Conservation (phyloP, 164 flowering plant species). For the Piper betle region DNA sequence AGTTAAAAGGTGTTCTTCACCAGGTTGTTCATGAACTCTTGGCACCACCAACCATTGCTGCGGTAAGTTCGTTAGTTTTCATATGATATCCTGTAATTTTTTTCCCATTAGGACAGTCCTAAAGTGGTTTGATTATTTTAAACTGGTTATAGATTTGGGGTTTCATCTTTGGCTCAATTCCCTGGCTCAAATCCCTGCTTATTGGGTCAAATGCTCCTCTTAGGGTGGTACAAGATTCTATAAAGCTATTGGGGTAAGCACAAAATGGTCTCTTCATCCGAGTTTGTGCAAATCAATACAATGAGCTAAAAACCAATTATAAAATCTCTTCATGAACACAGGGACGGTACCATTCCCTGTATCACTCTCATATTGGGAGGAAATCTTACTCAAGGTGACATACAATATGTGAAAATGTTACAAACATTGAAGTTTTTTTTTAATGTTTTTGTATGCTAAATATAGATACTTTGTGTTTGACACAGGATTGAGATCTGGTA, state of each 20-base stretch:
- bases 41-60: slow-evolving; percentile 80
- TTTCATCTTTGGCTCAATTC: slow-evolving; percentile 53
- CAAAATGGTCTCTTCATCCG: not conserved
- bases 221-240: slow-evolving; percentile 58
- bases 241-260: slow-evolving; percentile 69
- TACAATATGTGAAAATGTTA: not conserved
- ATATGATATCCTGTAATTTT: too few species aligned
- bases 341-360: slow-evolving; percentile 85
- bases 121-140: too few species aligned
- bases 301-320: not conserved
- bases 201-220: slow-evolving; percentile 73
- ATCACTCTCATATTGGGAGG: slow-evolving; percentile 89
- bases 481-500: slow-evolving; percentile 40
- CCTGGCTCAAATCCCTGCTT: slow-evolving; percentile 55
- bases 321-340: slow-evolving; percentile 10
- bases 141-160: slow-evolving; percentile 36
- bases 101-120: too few species aligned
- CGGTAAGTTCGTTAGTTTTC: slow-evolving; percentile 34
- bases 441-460: not conserved
- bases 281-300: too few species aligned
- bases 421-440: too few species aligned
- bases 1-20: slow-evolving; percentile 22
- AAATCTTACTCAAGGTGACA: slow-evolving; percentile 71
- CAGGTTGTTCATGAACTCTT: slow-evolving; percentile 49
- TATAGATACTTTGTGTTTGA: not conserved